A percentile compares a stretch with the other conserved stretches of the same genome.
phyloP scores from a whole-genome alignment of 31 red algal genomes.

The Porphyra umbilicalis region DNA sequence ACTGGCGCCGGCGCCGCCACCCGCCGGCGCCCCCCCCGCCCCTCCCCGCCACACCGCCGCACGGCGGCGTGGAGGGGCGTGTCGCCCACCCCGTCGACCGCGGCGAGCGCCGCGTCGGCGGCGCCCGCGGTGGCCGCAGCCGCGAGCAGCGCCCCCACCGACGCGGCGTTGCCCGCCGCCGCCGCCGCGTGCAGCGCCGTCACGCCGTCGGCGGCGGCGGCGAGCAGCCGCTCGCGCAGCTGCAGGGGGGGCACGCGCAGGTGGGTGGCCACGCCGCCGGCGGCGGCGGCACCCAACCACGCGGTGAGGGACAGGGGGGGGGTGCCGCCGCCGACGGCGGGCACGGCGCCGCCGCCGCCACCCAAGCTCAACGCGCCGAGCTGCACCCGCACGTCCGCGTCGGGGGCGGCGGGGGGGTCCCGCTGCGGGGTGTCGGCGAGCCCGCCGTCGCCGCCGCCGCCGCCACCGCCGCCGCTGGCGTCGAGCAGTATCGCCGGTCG shows the following conservation, averaged over 20 bases:
- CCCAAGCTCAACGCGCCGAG: neutral
- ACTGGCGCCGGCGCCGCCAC: neutral
- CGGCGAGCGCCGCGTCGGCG: neutral
- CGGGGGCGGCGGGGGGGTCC: too few relatives aligned
- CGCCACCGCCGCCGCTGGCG: neutral
- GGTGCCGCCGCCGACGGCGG: neutral
- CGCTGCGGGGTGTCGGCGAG: neutral
- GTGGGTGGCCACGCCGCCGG: neutral
- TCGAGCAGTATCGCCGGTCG: too few relatives aligned
- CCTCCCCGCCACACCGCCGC: neutral
- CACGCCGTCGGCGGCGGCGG: neutral
- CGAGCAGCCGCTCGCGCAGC: neutral
- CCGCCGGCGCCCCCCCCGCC: neutral
- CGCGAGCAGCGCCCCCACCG: neutral
- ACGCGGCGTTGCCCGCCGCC: neutral
- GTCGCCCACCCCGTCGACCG: neutral
- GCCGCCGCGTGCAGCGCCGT: neutral
- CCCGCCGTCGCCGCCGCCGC: neutral
- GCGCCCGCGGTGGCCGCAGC: neutral
- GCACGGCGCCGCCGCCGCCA: neutral
- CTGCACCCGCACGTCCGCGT: too few relatives aligned
- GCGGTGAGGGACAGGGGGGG: neutral
- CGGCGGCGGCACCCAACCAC: neutral
- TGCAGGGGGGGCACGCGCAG: neutral
- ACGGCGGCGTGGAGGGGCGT: neutral